Evolutionary conservation across 2,329 filamentous ascomycete genomes (phyloP), one percentile per base, ranked within the genome.

Genomic region (Aureobasidium leucospermi): DNA sequence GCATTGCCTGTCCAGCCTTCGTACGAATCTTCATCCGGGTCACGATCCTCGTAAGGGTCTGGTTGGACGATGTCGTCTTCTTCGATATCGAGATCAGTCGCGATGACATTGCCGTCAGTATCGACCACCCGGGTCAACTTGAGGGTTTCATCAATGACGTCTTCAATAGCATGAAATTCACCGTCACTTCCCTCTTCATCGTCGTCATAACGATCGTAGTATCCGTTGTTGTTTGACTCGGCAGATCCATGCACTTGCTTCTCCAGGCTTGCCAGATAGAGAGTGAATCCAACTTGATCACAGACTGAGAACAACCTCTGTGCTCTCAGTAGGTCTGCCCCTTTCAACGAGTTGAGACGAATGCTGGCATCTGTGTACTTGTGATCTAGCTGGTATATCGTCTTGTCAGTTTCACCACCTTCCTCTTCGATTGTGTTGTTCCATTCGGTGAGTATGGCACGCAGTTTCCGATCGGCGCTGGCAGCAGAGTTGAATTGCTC

Each of bases 1-100:
- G 64, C 65, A 46, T 70, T 71, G 2, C 70, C 69, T 4, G 65
- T 71, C 46, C 60, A 69, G 5, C 63, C 65, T 32, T 60, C 64
- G 43, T 67, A 66, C 15, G 68, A 67, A 59, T 70, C 65, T 13
- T 66, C 65, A 49, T 73, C 70, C 10, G 68, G 64, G 2, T 65
- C 55, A 16, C 65, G 51, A 11, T 51, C 48, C 4, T 62, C 62
- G 38, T 68, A 68, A 8, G 62, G 59, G 28, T 65, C 62, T 11
- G 63, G 58, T 6, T 62, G 62, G 13, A 68, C 43, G 11, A 67
- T 60, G 10, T 63, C 48, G 15, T 62, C 59, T 32, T 65, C 60
- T 10, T 61, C 60, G 9, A 66, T 49, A 8, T 48, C 52, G 28
- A 66, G 51, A 23, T 59, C 60, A 15, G 52, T 32, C 10, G 32